A percentile compares a stretch with the other conserved stretches of the same genome.
phyloP scores from a whole-genome alignment of 306 rosid species.

The Quercus glauca region DNA sequence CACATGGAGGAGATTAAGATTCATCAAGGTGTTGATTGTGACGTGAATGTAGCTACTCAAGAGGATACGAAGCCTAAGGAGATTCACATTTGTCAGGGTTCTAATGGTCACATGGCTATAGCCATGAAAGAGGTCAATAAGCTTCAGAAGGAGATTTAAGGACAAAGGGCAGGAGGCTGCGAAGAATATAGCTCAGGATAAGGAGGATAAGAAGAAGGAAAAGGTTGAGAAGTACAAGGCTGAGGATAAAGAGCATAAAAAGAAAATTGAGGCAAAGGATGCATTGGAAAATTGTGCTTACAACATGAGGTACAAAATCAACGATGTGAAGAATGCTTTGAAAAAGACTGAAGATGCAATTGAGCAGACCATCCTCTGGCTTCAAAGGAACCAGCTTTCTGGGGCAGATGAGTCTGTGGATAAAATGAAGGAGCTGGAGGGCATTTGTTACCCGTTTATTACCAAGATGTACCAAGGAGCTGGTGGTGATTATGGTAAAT shows the following conservation, averaged over 20 bases:
- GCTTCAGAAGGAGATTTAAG: too few relatives aligned
- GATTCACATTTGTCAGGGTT: too few relatives aligned
- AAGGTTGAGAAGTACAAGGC: neutral
- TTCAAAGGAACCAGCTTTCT: neutral
- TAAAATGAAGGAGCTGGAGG: neutral
- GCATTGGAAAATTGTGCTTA: slow-evolving; percentile 1
- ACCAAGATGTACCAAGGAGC: neutral
- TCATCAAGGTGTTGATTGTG: too few relatives aligned
- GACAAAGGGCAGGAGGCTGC: too few relatives aligned
- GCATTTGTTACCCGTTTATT: neutral
- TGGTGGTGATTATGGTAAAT: neutral
- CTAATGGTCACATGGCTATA: too few relatives aligned
- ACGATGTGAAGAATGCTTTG: slow-evolving; percentile 7
- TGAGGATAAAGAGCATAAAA: neutral
- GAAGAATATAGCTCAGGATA: too few relatives aligned
- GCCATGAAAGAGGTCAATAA: too few relatives aligned
- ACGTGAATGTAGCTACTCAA: too few relatives aligned
- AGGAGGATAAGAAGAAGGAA: neutral
- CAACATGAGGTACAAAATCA: slow-evolving; percentile 3
- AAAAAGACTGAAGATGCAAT: neutral
- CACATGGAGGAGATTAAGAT: too few relatives aligned
- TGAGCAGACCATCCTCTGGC: slow-evolving; percentile 1
- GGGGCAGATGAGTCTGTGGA: slow-evolving; percentile 3
- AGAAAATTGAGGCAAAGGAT: neutral
- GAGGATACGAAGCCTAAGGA: too few relatives aligned